Evolutionary conservation across 2,329 filamentous ascomycete species (phyloP), one percentile per base, ranked within the genome.

Genomic region (Davidsoniella eucalypti): DNA sequence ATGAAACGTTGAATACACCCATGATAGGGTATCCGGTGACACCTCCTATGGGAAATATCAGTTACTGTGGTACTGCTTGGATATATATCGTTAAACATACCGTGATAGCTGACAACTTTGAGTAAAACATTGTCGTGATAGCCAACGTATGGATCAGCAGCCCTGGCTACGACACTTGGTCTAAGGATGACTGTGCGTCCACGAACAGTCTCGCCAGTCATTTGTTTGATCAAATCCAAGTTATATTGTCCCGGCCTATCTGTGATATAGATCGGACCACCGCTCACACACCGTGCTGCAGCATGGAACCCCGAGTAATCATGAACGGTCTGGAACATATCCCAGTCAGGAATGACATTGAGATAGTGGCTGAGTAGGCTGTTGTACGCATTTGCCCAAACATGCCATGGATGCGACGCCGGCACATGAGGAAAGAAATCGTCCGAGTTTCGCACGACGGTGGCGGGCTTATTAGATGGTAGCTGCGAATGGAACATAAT

Each of bases 381-480:
- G 61, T 94, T 95, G 64, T 95, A 84, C 0, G 90, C 90, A 60
- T 96, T 98, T 55, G 82, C 78, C 70, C 93, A 98, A 36, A 96
- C 75, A 63, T 98, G 92, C 90, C 92, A 98, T 0, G 88, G 77
- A 55, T 98, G 92, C 5, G 83, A 87, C 0, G 78, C 74, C 0
- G 81, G 76, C 3, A 87, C 75, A 42, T 87, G 77, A 0, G 92
- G 92, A 63, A 93, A 95, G 70, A 88, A 98, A 64, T 96, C 84
- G 55, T 81, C 88, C 0, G 85, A 93, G 65, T 93, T 96, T 44
- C 92, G 82, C 16, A 87, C 75, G 0, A 88, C 69, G 21, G 93
- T 71, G 0, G 77, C 70, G 0, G 85, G 84, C 46, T 79, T 78
- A 60, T 82, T 85, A n/a, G 71, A 76, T 1, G 84, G 84, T 21